A percentile compares a stretch with the other conserved stretches of the same genome.
phyloP scores from a whole-genome alignment of 495 filamentous ascomycete species.

The Polyplosphaeria fusca region DNA sequence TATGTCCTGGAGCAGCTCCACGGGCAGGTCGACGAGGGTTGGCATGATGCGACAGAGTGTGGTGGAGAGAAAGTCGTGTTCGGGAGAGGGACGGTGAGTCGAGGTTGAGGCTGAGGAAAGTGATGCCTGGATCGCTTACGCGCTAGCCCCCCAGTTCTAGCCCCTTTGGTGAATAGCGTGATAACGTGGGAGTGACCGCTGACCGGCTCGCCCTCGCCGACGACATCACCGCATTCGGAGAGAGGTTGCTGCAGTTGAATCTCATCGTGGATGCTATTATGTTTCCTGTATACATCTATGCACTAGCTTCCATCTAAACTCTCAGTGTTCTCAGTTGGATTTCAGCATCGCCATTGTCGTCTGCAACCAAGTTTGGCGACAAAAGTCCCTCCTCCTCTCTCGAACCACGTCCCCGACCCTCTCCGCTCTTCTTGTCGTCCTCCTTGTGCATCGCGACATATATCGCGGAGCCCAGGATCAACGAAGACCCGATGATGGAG shows the following conservation, averaged over 20 bases:
- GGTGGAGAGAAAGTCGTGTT: no score
- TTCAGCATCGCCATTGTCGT: conserved; percentile 14
- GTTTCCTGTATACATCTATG: background rate
- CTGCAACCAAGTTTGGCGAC: conserved; percentile 8
- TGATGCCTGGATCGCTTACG: no score
- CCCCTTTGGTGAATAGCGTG: background rate
- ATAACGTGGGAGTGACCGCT: background rate
- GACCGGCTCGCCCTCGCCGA: no score
- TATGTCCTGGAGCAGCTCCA: no score
- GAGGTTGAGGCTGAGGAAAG: no score
- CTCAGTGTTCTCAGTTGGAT: background rate
- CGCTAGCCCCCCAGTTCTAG: background rate
- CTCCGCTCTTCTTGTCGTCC: conserved; percentile 12
- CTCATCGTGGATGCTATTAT: background rate
- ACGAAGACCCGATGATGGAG: conserved; percentile 67
- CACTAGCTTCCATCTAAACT: background rate
- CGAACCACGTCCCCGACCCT: conserved; percentile 10
- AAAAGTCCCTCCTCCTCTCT: conserved; percentile 31
- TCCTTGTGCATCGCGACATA: conserved; percentile 64
- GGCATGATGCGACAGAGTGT: no score
- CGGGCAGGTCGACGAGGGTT: no score
- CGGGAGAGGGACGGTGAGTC: no score
- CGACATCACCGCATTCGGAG: no score
- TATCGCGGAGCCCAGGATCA: conserved; percentile 79
- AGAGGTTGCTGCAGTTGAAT: no score